phyloP scores from a whole-genome alignment of 2,329 filamentous ascomycete genomes.

The Colletotrichum sp. region DNA sequence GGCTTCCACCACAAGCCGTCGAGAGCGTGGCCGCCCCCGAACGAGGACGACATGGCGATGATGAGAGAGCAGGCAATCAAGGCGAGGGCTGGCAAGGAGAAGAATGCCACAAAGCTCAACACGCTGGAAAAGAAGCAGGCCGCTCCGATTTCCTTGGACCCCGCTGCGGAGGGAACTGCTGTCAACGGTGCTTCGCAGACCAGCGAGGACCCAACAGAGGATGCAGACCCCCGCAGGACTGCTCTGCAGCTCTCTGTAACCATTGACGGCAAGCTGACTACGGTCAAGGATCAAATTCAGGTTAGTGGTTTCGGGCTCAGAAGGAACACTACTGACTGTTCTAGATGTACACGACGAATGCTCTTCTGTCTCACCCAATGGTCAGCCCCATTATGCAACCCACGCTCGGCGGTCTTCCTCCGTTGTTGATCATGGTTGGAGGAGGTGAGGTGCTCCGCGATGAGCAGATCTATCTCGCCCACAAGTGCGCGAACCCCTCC shows the following conservation, averaged over 20 bases:
- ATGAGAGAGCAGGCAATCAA: constrained; percentile 57
- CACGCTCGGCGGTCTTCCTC: constrained; percentile 87
- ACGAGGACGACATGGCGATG: constrained; percentile 71
- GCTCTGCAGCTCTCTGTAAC: constrained; percentile 60
- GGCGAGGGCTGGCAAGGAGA: constrained; percentile 26
- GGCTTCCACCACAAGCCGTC: constrained; percentile 94
- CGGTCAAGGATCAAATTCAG: constrained; percentile 92
- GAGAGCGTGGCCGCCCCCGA: constrained; percentile 89
- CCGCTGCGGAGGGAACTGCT: constrained; percentile 18
- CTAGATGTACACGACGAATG: constrained; percentile 79
- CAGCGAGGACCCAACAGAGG: background rate
- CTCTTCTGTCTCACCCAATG: constrained; percentile 82
- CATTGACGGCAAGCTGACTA: constrained; percentile 72
- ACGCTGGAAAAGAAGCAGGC: constrained; percentile 38
- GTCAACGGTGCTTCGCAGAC: background rate
- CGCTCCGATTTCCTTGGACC: constrained; percentile 28
- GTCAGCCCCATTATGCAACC: constrained; percentile 90
- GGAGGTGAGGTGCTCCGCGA: constrained; percentile 90
- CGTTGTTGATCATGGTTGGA: constrained; percentile 83
- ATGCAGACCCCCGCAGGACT: constrained; percentile 27
- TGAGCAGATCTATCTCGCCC: constrained; percentile 93
- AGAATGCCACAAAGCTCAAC: constrained; percentile 24
- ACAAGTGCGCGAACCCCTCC: constrained; percentile 87
- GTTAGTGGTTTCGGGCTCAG: constrained; percentile 43
- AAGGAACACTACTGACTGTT: constrained; percentile 1